phyloP scores from a whole-genome alignment of 148 eudicot genomes.

The Selenicereus undatus region DNA sequence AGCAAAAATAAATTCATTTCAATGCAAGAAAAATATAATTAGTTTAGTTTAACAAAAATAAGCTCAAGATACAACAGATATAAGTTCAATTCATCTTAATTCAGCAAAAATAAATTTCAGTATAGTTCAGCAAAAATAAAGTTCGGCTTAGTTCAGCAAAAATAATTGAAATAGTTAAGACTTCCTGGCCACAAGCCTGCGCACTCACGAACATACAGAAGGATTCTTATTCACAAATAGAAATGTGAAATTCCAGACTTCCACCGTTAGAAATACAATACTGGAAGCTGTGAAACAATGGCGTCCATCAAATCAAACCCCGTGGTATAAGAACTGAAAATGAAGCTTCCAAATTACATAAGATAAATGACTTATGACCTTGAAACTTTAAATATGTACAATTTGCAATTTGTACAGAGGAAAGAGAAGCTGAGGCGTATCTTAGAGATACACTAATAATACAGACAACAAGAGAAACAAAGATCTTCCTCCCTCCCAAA shows the following conservation, averaged over 20 bases:
- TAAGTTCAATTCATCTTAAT: no score
- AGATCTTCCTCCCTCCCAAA: neutral
- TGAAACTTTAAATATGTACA: slow-evolving; percentile 15
- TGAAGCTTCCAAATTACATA: neutral
- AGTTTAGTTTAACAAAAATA: no score
- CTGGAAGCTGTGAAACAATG: neutral
- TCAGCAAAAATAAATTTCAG: no score
- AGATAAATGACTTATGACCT: neutral
- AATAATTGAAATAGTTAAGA: no score
- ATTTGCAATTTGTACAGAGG: neutral
- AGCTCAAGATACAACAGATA: no score
- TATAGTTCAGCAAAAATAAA: no score
- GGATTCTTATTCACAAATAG: neutral
- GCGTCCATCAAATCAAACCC: neutral
- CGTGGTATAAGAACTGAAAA: no score
- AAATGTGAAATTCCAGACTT: neutral
- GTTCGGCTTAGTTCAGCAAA: no score
- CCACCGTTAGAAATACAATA: neutral
- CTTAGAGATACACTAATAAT: neutral
- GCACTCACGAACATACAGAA: no score
- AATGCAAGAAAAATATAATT: no score
- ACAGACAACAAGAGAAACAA: neutral
- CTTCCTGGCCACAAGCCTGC: no score
- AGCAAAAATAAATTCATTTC: no score
- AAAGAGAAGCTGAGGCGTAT: neutral